Evolutionary conservation across 495 filamentous ascomycete genomes (phyloP).

Genomic region (Xylaria palmicola): DNA sequence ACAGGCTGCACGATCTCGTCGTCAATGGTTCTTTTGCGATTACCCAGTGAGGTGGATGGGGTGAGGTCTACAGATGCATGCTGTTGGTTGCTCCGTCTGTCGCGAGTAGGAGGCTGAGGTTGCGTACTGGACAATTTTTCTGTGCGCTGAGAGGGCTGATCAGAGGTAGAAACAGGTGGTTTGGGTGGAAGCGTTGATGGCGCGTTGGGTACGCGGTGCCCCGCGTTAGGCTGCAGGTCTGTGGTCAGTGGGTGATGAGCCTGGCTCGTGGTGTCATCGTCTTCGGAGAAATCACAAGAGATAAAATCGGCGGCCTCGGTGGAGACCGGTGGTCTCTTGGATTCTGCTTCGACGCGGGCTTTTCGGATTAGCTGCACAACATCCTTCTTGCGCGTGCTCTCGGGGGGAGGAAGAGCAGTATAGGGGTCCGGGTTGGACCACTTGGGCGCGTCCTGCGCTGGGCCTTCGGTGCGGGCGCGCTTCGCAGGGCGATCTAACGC

Average conservation of each 20-base stretch:
- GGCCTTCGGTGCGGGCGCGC: slow-evolving; percentile 37
- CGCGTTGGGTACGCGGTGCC: neutral
- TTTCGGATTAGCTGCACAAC: slow-evolving; percentile 87
- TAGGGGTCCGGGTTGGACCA: slow-evolving; percentile 97
- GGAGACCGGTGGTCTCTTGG: slow-evolving; percentile 54
- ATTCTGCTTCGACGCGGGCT: slow-evolving; percentile 58
- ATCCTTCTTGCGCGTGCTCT: slow-evolving; percentile 68
- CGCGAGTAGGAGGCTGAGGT: neutral
- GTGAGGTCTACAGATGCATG: slow-evolving; percentile 26
- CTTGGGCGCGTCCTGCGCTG: slow-evolving; percentile 53
- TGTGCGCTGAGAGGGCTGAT: neutral
- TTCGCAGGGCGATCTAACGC: slow-evolving; percentile 50
- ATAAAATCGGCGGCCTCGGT: slow-evolving; percentile 75
- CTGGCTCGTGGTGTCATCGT: slow-evolving; percentile 27
- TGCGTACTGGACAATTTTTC: neutral
- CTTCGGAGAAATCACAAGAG: slow-evolving; percentile 66
- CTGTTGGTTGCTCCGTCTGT: neutral
- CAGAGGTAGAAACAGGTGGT: slow-evolving; percentile 8
- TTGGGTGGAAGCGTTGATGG: slow-evolving; percentile 17
- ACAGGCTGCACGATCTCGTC: slow-evolving; percentile 50
- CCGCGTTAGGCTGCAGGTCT: neutral
- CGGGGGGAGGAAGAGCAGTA: slow-evolving; percentile 70
- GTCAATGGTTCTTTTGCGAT: slow-evolving; percentile 68
- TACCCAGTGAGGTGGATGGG: slow-evolving; percentile 33
- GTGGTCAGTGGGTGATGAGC: neutral